Evolutionary conservation across 2,329 filamentous ascomycete genomes (phyloP).

Genomic region (Colletotrichum eremochloae): DNA sequence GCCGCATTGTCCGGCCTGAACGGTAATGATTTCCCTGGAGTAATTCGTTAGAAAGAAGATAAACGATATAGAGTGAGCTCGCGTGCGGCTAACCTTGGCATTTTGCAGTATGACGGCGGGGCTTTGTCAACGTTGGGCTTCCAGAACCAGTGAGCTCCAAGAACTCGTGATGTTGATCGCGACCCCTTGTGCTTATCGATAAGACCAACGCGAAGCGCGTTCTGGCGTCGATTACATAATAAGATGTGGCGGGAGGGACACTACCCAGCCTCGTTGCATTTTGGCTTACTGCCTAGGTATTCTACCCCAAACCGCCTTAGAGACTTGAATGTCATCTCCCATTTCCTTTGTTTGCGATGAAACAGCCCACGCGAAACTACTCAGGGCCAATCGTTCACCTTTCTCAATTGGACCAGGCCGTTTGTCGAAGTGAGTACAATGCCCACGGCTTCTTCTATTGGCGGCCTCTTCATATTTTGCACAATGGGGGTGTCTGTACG

Average conservation of each 20-base stretch:
- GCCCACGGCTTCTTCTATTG: background rate
- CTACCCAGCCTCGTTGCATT: background rate
- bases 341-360: slow-evolving; percentile 38
- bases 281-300: background rate
- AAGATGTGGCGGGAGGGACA: background rate
- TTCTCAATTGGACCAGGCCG: slow-evolving; percentile 22
- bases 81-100: slow-evolving; percentile 40
- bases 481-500: background rate
- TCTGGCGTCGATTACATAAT: slow-evolving; percentile 15
- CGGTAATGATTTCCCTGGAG: slow-evolving; percentile 95
- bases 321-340: slow-evolving; percentile 25
- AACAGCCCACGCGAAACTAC: slow-evolving; percentile 38
- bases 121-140: slow-evolving; percentile 33
- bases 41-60: background rate
- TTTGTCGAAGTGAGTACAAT: slow-evolving; percentile 24
- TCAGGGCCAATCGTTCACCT: slow-evolving; percentile 20
- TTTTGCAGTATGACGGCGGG: slow-evolving; percentile 30
- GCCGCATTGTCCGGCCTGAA: slow-evolving; percentile 99
- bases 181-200: slow-evolving; percentile 41
- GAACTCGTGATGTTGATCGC: slow-evolving; percentile 41
- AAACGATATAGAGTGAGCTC: background rate
- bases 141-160: slow-evolving; percentile 20
- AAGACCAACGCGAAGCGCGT: slow-evolving; percentile 38
- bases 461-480: slow-evolving; percentile 29
- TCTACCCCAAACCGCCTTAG: background rate